Evolutionary conservation across 169 alveolate species (phyloP).

Genomic region (Pseudocohnilembus persalinus): DNA sequence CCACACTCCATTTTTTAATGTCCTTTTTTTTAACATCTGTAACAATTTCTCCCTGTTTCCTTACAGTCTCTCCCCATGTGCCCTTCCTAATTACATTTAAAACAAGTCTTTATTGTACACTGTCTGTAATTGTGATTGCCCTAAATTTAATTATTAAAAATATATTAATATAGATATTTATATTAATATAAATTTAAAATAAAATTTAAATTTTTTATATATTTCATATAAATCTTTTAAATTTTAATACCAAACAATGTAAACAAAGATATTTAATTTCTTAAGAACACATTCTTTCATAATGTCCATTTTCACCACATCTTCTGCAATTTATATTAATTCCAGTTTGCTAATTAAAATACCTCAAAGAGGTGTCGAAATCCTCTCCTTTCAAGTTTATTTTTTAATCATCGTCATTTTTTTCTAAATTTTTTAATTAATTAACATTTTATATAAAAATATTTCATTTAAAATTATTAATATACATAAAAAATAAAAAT

Average conservation of each 20-base stretch:
- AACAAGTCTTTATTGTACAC: neutral
- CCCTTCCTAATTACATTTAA: neutral
- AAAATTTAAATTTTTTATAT: too few species aligned
- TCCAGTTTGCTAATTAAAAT: neutral
- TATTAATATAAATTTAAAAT: too few species aligned
- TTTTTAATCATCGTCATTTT: neutral
- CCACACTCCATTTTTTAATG: neutral
- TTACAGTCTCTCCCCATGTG: neutral
- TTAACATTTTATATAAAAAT: too few species aligned
- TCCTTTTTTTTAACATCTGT: neutral
- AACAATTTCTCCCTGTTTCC: neutral
- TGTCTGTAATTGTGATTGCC: neutral
- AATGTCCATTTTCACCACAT: neutral
- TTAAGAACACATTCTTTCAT: neutral
- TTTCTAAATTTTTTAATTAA: too few species aligned
- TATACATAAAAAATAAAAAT: too few species aligned
- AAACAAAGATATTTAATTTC: neutral
- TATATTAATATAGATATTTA: too few species aligned
- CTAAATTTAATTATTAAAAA: neutral
- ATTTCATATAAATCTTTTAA: too few species aligned
- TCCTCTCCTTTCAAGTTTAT: neutral
- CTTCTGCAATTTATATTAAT: neutral
- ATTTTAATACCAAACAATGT: neutral
- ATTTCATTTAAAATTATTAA: too few species aligned
- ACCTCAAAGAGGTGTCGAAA: neutral